phyloP scores from a whole-genome alignment of 2,329 filamentous ascomycete genomes.

The Akanthomyces uredinophilus region DNA sequence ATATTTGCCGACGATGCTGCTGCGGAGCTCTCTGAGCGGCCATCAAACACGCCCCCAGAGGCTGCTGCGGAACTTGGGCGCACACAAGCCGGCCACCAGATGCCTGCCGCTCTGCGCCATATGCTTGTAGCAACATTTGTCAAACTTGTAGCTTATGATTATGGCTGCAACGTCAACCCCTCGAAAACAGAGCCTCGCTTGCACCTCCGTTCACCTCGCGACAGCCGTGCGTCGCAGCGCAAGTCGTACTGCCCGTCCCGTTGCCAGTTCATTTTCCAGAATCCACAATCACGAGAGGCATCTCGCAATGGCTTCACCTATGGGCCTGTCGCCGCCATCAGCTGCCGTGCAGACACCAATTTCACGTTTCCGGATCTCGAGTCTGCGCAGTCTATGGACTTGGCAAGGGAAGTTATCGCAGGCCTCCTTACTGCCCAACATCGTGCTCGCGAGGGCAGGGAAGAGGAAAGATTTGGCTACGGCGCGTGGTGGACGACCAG shows the following conservation, averaged over 20 bases:
- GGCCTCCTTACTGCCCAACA: conserved; percentile 60
- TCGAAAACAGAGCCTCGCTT: conserved; percentile 56
- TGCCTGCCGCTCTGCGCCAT: conserved; percentile 55
- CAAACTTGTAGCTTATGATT: conserved; percentile 61
- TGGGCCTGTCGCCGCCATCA: conserved; percentile 57
- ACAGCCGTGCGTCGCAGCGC: conserved; percentile 26
- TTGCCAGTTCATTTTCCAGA: conserved; percentile 57
- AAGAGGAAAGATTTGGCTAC: conserved; percentile 52
- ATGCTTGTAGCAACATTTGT: conserved; percentile 54
- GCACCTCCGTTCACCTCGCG: conserved; percentile 41
- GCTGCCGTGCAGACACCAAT: conserved; percentile 48
- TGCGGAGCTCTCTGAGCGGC: conserved; percentile 11
- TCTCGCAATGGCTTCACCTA: conserved; percentile 56
- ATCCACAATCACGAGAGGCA: conserved; percentile 53
- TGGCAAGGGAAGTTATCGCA: conserved; percentile 56
- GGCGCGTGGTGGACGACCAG: conserved; percentile 57
- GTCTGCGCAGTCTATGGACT: conserved; percentile 56
- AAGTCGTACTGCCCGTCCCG: conserved; percentile 54
- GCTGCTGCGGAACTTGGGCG: conserved; percentile 28
- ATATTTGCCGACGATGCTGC: conserved; percentile 17
- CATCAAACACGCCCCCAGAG: conserved; percentile 5
- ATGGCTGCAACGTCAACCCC: conserved; percentile 55
- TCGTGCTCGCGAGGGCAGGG: conserved; percentile 51
- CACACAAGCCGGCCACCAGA: conserved; percentile 46
- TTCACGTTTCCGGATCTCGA: conserved; percentile 42